phyloP scores from a whole-genome alignment of 495 filamentous ascomycete genomes.

The Penicillium silybi region DNA sequence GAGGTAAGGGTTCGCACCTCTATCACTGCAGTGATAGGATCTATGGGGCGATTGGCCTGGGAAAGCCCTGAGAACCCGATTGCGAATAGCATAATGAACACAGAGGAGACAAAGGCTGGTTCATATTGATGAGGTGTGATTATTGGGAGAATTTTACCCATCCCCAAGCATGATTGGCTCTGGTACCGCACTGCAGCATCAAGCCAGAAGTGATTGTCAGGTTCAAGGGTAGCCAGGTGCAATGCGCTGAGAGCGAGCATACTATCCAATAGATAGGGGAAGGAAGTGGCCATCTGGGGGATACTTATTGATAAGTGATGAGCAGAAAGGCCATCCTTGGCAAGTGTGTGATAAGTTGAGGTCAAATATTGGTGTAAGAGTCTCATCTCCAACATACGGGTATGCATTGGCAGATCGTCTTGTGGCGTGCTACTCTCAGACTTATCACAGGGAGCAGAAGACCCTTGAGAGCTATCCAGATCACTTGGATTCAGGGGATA shows the following conservation, averaged over 20 bases:
- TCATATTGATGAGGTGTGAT: constrained; percentile 26
- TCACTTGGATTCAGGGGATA: constrained; percentile 29
- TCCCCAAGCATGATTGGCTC: constrained; percentile 30
- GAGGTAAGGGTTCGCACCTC: constrained; percentile 34
- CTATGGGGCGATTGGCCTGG: constrained; percentile 18
- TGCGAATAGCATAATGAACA: constrained; percentile 38
- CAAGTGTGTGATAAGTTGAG: constrained; percentile 30
- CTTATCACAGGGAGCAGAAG: constrained; percentile 20
- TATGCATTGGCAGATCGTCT: constrained; percentile 13
- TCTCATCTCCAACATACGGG: constrained; percentile 36
- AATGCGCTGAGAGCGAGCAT: constrained; percentile 45
- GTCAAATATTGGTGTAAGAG: constrained; percentile 39
- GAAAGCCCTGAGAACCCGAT: constrained; percentile 36
- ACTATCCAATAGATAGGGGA: constrained; percentile 44
- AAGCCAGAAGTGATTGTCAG: constrained; percentile 30
- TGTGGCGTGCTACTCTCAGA: constrained; percentile 14
- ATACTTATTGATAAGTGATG: constrained; percentile 41
- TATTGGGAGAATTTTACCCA: constrained; percentile 26
- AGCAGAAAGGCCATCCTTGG: constrained; percentile 24
- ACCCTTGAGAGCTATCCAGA: constrained; percentile 23
- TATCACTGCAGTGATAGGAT: constrained; percentile 29
- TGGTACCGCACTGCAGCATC: constrained; percentile 36
- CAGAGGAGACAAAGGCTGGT: constrained; percentile 38
- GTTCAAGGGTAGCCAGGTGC: constrained; percentile 39
- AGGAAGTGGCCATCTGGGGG: constrained; percentile 40